These are phyloP conservation scores for Boehmeria nivea DNA, from an alignment of 306 rosid genomes.

Conservation along the genomic window DNA sequence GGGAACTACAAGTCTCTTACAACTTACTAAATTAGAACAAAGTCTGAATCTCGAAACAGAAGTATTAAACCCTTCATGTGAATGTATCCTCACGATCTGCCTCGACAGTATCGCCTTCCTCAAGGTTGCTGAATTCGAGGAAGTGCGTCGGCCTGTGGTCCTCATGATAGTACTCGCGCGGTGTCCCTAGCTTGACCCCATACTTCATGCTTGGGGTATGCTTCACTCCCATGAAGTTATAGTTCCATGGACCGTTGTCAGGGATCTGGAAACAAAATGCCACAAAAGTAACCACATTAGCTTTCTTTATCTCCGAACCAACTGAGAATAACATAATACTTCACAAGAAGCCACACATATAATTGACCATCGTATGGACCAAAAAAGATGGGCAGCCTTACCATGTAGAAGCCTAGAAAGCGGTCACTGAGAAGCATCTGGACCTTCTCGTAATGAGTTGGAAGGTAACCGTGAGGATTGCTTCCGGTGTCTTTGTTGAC, in stretches of 20 bases:
- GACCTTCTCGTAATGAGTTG: conserved; percentile 96
- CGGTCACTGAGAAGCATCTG: conserved; percentile 99
- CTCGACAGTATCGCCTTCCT: conserved; percentile 78
- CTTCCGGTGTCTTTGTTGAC: conserved; percentile 89
- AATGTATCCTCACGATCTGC: conserved; percentile 90
- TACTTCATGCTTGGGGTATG: conserved; percentile 89
- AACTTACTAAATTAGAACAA: neutral
- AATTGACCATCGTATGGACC: neutral
- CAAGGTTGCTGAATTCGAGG: conserved; percentile 91
- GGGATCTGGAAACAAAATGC: conserved; percentile 52
- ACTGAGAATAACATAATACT: neutral
- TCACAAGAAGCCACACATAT: too few relatives aligned
- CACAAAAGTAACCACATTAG: neutral
- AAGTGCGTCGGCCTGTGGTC: conserved; percentile 96
- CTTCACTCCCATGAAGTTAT: conserved; percentile 96
- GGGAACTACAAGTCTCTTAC: neutral
- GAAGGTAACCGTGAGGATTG: conserved; percentile 98
- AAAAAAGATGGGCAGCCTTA: conserved; percentile 20
- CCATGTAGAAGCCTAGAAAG: conserved; percentile 98
- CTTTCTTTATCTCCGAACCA: neutral
- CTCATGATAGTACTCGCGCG: conserved; percentile 84
- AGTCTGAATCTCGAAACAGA: neutral
- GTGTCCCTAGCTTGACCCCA: conserved; percentile 85
- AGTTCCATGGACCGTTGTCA: conserved; percentile 98
- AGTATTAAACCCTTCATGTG: conserved; percentile 19